Conservation (phyloP, 805 yeast genomes). For the Metschnikowia continentalis region DNA sequence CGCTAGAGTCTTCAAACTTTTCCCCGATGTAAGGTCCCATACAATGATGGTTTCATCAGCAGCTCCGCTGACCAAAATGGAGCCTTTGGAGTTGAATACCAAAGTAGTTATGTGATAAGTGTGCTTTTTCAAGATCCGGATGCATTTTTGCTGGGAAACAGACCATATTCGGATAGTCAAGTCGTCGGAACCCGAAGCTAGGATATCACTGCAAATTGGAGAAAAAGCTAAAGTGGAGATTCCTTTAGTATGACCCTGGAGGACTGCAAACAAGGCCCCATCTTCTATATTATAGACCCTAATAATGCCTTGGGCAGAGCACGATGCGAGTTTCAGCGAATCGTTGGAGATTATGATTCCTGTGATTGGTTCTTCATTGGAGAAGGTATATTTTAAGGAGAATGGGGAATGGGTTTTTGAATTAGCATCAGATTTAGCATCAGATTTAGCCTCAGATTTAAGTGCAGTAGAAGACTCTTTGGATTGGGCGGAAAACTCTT, state of each 20-base stretch:
- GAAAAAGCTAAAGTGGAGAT: constrained; percentile 76
- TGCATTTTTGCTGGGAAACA: constrained; percentile 45
- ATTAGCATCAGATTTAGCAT: too few relatives aligned
- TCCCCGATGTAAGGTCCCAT: constrained; percentile 80
- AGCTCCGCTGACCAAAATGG: constrained; percentile 73
- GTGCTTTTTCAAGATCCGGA: constrained; percentile 63
- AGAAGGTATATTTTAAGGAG: constrained; percentile 10
- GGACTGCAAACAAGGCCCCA: constrained; percentile 18
- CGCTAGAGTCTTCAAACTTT: constrained; percentile 69
- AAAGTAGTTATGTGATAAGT: constrained; percentile 80
- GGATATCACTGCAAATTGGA: constrained; percentile 57
- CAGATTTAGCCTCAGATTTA: too few relatives aligned
- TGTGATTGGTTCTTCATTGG: constrained; percentile 25
- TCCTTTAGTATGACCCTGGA: constrained; percentile 63
- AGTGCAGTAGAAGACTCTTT: too few relatives aligned
- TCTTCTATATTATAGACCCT: constrained; percentile 21
- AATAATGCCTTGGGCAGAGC: constrained; percentile 31
- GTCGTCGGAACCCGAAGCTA: constrained; percentile 89
- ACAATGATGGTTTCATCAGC: constrained; percentile 87
- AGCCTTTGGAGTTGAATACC: constrained; percentile 68
- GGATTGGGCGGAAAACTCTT: too few relatives aligned
- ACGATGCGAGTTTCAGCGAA: constrained; percentile 53
- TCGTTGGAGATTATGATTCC: constrained; percentile 59
- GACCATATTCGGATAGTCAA: constrained; percentile 74
- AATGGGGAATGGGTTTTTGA: constrained; percentile 5